phyloP scores from a whole-genome alignment of 2,329 filamentous ascomycete species.

The Hypoxylon sp. region DNA sequence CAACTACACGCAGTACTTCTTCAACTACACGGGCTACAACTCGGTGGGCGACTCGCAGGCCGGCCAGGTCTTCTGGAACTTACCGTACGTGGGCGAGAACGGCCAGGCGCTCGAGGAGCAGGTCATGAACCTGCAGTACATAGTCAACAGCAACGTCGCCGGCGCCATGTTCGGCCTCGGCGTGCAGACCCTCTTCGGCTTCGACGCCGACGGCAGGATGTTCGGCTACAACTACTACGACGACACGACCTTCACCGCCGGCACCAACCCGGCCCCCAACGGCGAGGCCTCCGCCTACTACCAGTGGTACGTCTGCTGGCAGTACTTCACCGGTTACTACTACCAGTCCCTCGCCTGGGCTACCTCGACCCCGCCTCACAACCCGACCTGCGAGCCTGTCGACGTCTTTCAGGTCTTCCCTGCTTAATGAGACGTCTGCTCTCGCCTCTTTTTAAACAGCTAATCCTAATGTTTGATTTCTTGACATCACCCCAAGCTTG shows the following conservation, averaged over 20 bases:
- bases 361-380: slow-evolving; percentile 42
- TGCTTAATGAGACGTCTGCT: slow-evolving; percentile 4
- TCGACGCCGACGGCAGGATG: slow-evolving; percentile 43
- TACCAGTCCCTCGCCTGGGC: slow-evolving; percentile 48
- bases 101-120: slow-evolving; percentile 27
- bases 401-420: slow-evolving; percentile 40
- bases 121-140: slow-evolving; percentile 37
- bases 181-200: slow-evolving; percentile 36
- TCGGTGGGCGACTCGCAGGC: slow-evolving; percentile 25
- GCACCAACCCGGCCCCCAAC: slow-evolving; percentile 25
- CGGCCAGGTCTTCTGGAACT: slow-evolving; percentile 45
- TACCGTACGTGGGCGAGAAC: slow-evolving; percentile 34
- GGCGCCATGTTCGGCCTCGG: slow-evolving; percentile 41
- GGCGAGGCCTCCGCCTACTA: slow-evolving; percentile 37
- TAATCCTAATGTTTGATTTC: slow-evolving; percentile 18
- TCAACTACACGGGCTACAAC: slow-evolving; percentile 44
- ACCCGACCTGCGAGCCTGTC: slow-evolving; percentile 48
- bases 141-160: slow-evolving; percentile 44
- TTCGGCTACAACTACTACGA: slow-evolving; percentile 42
- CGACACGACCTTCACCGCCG: slow-evolving; percentile 41
- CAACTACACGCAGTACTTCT: slow-evolving; percentile 43
- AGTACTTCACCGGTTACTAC: slow-evolving; percentile 45
- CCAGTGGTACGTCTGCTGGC: slow-evolving; percentile 49
- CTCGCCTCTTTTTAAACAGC: neutral
- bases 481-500: neutral